These are phyloP conservation scores for Licmophora abbreviata DNA, from an alignment of 108 stramenopile species.

Conservation along the genomic window DNA sequence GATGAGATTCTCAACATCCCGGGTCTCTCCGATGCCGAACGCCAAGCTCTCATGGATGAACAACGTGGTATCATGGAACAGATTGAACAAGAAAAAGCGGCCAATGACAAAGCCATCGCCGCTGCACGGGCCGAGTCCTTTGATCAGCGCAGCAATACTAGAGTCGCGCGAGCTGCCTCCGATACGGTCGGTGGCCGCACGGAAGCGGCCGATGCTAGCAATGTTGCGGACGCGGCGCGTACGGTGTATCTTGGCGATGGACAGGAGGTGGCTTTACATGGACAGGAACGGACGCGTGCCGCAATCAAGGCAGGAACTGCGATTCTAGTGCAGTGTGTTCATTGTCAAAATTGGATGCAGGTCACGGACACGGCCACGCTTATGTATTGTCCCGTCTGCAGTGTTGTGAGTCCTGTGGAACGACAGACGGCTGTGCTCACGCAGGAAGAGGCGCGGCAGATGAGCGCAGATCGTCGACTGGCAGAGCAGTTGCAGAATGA, in stretches of 20 bases:
- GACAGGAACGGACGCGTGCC: conserved; percentile 50
- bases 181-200: conserved; percentile 1
- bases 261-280: conserved; percentile 53
- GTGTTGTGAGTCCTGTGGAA: conserved; percentile 53
- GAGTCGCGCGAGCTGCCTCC: conserved; percentile 10
- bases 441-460: conserved; percentile 55
- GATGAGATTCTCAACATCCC: conserved; percentile 35
- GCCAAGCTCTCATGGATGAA: conserved; percentile 59
- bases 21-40: conserved; percentile 41
- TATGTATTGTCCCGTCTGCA: conserved; percentile 77
- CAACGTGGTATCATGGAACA: conserved; percentile 61
- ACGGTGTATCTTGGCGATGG: conserved; percentile 37
- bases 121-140: conserved; percentile 32
- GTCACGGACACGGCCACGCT: conserved; percentile 58
- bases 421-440: conserved; percentile 35
- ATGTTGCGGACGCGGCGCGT: not conserved
- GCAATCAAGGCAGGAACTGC: conserved; percentile 70
- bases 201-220: conserved; percentile 1
- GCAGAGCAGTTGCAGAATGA: conserved; percentile 74
- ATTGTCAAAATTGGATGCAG: conserved; percentile 82
- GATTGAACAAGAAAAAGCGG: conserved; percentile 50
- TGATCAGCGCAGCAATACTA: conserved; percentile 29
- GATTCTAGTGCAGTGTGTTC: conserved; percentile 58
- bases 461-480: conserved; percentile 63
- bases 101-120: conserved; percentile 42